Base-by-base conservation (phyloP, 208 protist species). In the Trypanosoma cruzi region DNA sequence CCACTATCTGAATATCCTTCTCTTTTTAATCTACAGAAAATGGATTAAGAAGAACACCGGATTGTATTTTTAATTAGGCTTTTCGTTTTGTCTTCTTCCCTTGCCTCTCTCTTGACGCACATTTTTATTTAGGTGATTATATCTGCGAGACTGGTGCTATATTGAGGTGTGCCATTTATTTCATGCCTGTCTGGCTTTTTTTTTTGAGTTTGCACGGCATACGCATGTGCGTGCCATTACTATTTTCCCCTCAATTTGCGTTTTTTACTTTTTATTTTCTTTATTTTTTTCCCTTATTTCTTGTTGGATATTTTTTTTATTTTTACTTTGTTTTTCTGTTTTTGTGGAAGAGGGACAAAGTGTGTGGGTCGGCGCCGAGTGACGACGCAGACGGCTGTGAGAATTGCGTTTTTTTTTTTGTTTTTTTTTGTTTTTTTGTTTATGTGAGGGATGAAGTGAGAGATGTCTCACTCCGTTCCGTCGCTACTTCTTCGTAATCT, bases 401-500 rank as follows among this genome's bases (percentile, higher is more conserved):
- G 40, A 4, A 4, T 7, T 44, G 18, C 7, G 40, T 7, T 14
- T 44, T n/a, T n/a, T n/a, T n/a, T n/a, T n/a, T n/a, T n/a, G n/a
- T n/a, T n/a, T n/a, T n/a, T n/a, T n/a, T n/a, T n/a, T n/a, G n/a
- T n/a, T n/a, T n/a, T 44, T n/a, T 14, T 44, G 40, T 44, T 7
- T 44, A 37, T 42, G 29, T 34, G 37, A 40, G 46, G 4, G 53
- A 53, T 37, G 8, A 63, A 24, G 55, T 48, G n/a, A 32, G 36
- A 28, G 24, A 69, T 68, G 61, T 26, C 71, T 24, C 28, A 26
- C 14, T 18, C 56, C 4, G 11, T 34, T 16, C 65, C 79, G 8
- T 90, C 87, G 2, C 10, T 81, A 36, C 85, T 93, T 52, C 78
- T 93, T 57, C 77, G 80, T 36, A 71, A 90, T 68, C 82, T 93